Evolutionary conservation across 2,329 filamentous ascomycete species (phyloP).

Genomic region (Aspergillus ibericus): DNA sequence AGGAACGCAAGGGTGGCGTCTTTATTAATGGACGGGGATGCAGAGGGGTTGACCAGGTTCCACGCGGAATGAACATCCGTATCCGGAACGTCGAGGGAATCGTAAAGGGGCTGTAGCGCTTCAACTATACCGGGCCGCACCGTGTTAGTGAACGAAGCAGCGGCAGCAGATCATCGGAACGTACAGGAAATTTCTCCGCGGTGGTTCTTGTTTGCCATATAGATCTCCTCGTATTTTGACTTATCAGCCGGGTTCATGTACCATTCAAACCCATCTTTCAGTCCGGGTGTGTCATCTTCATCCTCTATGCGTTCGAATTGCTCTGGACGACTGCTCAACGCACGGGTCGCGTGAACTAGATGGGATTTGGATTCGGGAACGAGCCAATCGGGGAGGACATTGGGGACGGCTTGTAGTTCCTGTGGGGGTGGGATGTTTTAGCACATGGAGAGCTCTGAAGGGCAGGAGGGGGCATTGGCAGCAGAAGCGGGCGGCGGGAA

Average conservation of each 20-base stretch:
- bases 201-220: conserved; percentile 84
- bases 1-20: conserved; percentile 92
- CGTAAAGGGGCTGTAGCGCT: conserved; percentile 79
- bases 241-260: conserved; percentile 95
- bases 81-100: conserved; percentile 64
- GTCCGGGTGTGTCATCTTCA: conserved; percentile 73
- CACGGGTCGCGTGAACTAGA: conserved; percentile 78
- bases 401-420: conserved; percentile 90
- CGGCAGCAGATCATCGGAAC: conserved; percentile 32
- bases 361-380: conserved; percentile 93
- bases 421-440: conserved; percentile 36
- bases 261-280: conserved; percentile 98
- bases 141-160: conserved; percentile 9
- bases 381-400: conserved; percentile 86
- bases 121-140: conserved; percentile 57
- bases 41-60: conserved; percentile 96
- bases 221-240: conserved; percentile 95
- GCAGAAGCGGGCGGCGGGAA: neutral
- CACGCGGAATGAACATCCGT: conserved; percentile 86
- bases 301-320: conserved; percentile 82
- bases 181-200: conserved; percentile 79
- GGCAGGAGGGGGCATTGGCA: neutral
- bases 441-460: neutral
- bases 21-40: conserved; percentile 80
- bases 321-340: conserved; percentile 74